Conservation (phyloP, 331 rosid species). For the Phaseolus coccineus region DNA sequence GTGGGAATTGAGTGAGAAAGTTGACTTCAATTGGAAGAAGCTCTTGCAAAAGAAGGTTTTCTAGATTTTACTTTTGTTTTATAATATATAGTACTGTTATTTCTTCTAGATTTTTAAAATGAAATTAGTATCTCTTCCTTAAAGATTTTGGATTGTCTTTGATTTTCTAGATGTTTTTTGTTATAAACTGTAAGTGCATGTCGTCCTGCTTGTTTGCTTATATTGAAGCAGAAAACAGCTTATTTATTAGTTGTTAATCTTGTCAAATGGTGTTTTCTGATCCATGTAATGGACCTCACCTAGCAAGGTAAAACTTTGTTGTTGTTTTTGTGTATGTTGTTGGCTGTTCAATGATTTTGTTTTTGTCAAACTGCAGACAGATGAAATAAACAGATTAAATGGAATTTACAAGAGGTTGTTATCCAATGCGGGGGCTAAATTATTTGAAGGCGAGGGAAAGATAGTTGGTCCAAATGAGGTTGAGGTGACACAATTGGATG, state of each 20-base stretch:
- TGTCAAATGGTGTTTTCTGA: background rate
- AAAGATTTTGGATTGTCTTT: constrained; percentile 21
- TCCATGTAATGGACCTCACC: too few species aligned
- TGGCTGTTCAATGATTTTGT: constrained; percentile 25
- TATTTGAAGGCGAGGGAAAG: constrained; percentile 95
- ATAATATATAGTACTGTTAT: constrained; percentile 15
- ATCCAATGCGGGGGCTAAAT: constrained; percentile 86
- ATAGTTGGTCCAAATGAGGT: constrained; percentile 91
- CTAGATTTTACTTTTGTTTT: constrained; percentile 26
- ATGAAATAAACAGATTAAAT: constrained; percentile 85
- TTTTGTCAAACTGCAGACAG: constrained; percentile 69
- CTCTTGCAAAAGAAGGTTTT: constrained; percentile 90
- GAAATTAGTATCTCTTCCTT: background rate
- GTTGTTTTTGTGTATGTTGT: background rate
- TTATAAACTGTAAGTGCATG: constrained; percentile 25
- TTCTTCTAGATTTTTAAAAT: background rate
- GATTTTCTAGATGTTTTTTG: constrained; percentile 20
- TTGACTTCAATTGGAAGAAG: constrained; percentile 94
- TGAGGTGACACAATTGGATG: constrained; percentile 97
- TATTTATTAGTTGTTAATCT: constrained; percentile 4
- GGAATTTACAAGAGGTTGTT: constrained; percentile 94
- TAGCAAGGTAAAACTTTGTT: too few species aligned
- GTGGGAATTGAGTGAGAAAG: constrained; percentile 86
- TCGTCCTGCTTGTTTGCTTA: constrained; percentile 28
- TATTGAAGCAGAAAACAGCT: constrained; percentile 23